Conservation (phyloP, 78 protist genomes). For the Dictyostelium intermedium region DNA sequence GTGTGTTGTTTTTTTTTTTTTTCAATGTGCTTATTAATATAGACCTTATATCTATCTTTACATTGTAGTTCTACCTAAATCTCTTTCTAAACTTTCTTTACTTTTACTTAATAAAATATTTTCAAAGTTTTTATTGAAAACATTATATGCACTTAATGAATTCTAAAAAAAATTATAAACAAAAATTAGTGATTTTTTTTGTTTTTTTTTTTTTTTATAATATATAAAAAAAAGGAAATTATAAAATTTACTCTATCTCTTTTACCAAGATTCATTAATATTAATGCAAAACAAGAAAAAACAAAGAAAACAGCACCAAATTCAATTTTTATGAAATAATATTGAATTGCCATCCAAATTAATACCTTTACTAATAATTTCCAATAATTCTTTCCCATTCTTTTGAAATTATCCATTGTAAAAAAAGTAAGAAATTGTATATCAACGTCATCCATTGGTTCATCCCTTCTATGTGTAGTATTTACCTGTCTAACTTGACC, state of each 20-base stretch:
- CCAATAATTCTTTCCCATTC: neutral
- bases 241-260: constrained; percentile 23
- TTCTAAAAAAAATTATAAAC: neutral
- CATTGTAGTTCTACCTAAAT: neutral
- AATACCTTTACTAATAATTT: neutral
- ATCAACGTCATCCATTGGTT: constrained; percentile 46
- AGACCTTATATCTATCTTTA: neutral
- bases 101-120: neutral
- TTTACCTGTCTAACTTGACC: constrained; percentile 18
- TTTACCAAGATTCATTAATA: constrained; percentile 28
- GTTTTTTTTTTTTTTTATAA: too few species aligned
- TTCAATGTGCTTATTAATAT: neutral
- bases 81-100: neutral
- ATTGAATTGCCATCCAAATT: neutral
- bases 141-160: constrained; percentile 51
- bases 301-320: constrained; percentile 39
- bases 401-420: constrained; percentile 10
- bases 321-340: neutral
- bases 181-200: too few species aligned
- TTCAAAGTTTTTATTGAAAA: constrained; percentile 38
- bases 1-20: neutral
- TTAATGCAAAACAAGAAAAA: neutral
- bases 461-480: neutral
- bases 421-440: constrained; percentile 42
- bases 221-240: neutral